Evolutionary conservation across 805 yeast species (phyloP).

Genomic region (Pichia eremophila): DNA sequence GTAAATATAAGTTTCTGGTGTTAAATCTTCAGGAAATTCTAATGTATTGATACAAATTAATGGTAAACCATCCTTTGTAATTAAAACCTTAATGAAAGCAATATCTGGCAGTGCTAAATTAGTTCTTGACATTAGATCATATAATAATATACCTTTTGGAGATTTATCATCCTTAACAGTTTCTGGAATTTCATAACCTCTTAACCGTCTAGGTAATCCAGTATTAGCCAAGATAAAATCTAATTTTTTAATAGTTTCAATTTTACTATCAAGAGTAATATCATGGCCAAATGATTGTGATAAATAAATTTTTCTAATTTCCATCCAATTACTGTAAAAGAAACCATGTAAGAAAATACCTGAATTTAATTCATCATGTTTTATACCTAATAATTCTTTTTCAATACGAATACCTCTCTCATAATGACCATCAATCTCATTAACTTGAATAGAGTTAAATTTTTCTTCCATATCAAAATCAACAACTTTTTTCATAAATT

Average conservation of each 20-base stretch:
- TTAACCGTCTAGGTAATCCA: constrained; percentile 52
- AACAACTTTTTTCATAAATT: constrained; percentile 30
- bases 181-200: constrained; percentile 48
- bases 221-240: constrained; percentile 38
- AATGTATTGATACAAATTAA: constrained; percentile 41
- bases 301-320: constrained; percentile 17
- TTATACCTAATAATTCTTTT: neutral
- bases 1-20: constrained; percentile 45
- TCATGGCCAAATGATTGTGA: constrained; percentile 10
- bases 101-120: constrained; percentile 43
- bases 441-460: constrained; percentile 2
- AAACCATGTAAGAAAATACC: constrained; percentile 33
- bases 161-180: constrained; percentile 38
- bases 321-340: constrained; percentile 40
- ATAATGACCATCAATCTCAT: neutral
- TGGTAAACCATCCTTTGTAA: constrained; percentile 67
- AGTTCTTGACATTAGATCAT: constrained; percentile 67
- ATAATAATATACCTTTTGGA: constrained; percentile 42
- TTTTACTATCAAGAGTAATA: constrained; percentile 12
- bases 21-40: constrained; percentile 29
- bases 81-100: constrained; percentile 51
- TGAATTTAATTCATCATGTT: neutral
- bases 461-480: constrained; percentile 11
- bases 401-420: neutral
- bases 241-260: constrained; percentile 29